Evolutionary conservation across 2,329 filamentous ascomycete species (phyloP).

Genomic region (Botrytis pseudocinerea): DNA sequence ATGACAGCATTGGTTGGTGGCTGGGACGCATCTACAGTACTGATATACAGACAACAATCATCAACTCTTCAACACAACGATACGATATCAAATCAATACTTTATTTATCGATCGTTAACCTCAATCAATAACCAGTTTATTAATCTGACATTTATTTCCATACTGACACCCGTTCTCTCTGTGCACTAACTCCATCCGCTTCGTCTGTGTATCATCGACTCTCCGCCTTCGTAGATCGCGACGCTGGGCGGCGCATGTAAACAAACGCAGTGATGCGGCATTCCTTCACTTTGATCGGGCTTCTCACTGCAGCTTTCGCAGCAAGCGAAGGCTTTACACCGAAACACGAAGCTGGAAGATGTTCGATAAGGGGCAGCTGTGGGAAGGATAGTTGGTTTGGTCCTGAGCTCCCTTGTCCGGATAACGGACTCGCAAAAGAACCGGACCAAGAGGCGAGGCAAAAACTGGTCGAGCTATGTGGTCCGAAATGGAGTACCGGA

Average conservation of each 20-base stretch:
- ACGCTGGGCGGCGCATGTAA: conserved; percentile 28
- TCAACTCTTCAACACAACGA: neutral
- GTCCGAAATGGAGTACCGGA: conserved; percentile 78
- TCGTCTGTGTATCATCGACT: neutral
- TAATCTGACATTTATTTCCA: neutral
- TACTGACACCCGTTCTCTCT: neutral
- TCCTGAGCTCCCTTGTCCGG: conserved; percentile 84
- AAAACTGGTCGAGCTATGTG: conserved; percentile 82
- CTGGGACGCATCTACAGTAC: neutral
- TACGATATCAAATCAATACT: neutral
- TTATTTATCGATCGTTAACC: neutral
- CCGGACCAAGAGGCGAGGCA: conserved; percentile 71
- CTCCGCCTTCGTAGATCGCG: conserved; percentile 9
- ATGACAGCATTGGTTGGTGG: conserved; percentile 19
- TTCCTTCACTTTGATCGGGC: conserved; percentile 29
- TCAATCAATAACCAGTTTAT: neutral
- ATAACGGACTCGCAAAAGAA: conserved; percentile 78
- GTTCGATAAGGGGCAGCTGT: conserved; percentile 87
- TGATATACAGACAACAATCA: neutral
- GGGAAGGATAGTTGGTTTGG: conserved; percentile 90
- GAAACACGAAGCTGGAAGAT: conserved; percentile 83
- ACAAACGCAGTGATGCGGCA: conserved; percentile 27
- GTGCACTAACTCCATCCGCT: neutral
- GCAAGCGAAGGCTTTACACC: conserved; percentile 41
- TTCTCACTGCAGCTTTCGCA: conserved; percentile 30